Conservation (phyloP, 2,329 filamentous ascomycete species). For the Lachnellula suecica region DNA sequence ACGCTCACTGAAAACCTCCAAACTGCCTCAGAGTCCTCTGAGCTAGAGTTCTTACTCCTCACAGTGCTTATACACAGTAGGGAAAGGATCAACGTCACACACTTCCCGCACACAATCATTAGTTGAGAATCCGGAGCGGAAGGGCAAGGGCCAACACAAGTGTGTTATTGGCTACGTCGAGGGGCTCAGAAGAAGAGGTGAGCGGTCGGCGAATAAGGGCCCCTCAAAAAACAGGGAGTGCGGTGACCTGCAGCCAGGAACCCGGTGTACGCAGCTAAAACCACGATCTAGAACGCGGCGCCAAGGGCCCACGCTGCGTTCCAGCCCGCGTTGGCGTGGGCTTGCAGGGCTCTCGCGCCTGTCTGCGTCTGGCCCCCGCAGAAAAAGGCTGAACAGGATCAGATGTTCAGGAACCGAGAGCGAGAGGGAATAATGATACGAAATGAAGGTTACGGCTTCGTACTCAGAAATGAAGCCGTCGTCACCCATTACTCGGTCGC, state of each 20-base stretch:
- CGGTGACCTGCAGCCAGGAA: neutral
- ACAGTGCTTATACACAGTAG: too few species aligned
- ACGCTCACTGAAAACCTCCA: too few species aligned
- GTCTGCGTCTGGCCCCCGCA: neutral
- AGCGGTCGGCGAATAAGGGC: neutral
- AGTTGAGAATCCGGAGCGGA: too few species aligned
- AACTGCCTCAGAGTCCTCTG: too few species aligned
- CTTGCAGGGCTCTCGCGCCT: neutral
- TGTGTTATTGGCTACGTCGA: too few species aligned
- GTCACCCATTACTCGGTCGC: neutral
- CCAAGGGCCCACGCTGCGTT: neutral
- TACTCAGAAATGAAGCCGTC: too few species aligned
- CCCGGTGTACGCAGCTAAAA: neutral
- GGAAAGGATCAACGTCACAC: constrained; percentile 11
- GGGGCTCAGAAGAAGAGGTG: neutral
- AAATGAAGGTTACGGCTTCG: too few species aligned
- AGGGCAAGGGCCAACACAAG: too few species aligned
- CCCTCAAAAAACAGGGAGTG: neutral
- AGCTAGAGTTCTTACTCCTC: too few species aligned
- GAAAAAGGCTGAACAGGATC: neutral
- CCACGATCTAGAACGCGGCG: neutral
- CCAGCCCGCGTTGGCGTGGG: too few species aligned
- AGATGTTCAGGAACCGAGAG: too few species aligned
- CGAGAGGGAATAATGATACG: too few species aligned
- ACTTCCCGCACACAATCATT: constrained; percentile 5